Base-by-base conservation (phyloP, 2,329 filamentous ascomycete genomes). In the Ophiostoma novo-ulmi region DNA sequence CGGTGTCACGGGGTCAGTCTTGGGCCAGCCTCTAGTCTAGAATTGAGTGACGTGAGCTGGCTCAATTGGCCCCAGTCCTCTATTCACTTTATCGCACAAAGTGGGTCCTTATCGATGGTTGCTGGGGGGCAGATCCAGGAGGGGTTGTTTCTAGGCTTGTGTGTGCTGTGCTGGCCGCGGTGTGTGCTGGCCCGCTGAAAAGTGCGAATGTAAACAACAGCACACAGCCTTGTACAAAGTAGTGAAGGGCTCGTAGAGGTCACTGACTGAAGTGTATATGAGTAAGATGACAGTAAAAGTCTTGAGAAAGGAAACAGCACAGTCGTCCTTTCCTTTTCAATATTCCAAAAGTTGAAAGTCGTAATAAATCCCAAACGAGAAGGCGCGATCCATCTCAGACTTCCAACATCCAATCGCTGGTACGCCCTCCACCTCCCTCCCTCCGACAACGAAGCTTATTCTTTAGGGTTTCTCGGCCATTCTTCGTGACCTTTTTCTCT, bases 141-240 rank as follows among this genome's bases (percentile, higher is more conserved):
- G 70, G 70, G 70, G 69, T 55, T 64, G 65, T 31, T 44, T 61
- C 61, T 67, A 36, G 63, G 64, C 38, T 26, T 58, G 55, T 35
- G 22, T 22, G 26, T 36, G 35, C 41, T 35, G n/a, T 55, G 36
- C 22, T 69, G 70, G 70, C 48, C n/a, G 55, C 55, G 26, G 66
- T 63, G 41, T 65, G 38, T 36, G 38, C 17, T 20, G 52, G 39
- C n/a, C 13, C 38, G 58, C 58, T 63, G 26, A 63, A 65, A 64
- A 65, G 44, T 22, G 48, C 61, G 44, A 69, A 70, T 72, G 71
- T 72, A 72, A 72, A 72, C 71, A 65, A 39, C 63, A 39, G 14
- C 58, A 36, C 58, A 36, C 26, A 63, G 61, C 35, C 36, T 65
- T 38, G 61, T 26, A 26, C 26, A 26, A 26, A 26, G 61, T 10